Evolutionary conservation across 2,329 filamentous ascomycete genomes (phyloP), one percentile per base, ranked within the genome.

Genomic region (Shiraia sp.): DNA sequence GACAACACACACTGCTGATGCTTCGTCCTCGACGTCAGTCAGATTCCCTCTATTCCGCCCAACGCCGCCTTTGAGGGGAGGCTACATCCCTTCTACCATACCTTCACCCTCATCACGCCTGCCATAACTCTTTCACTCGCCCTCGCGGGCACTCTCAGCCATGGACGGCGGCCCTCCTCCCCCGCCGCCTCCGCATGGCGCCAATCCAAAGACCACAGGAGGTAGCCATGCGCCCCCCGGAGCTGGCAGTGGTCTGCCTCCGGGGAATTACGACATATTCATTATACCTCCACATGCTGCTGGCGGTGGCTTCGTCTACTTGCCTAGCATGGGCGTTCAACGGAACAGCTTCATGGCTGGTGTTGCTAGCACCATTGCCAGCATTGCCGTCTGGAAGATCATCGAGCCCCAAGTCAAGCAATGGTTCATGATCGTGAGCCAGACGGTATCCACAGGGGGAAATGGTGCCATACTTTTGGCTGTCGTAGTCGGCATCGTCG

Each of bases 211-310:
- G 68, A 81, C 81, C 14, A 70, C 66, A 10, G 59, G 53, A 42
- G 65, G 66, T 27, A 55, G 42, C 16, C 52, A 58, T 50, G 61
- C 19, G 19, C 19, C 59, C 16, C 53, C 57, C 36, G 36, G 44
- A 30, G 47, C 50, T 10, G 47, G 47, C 34, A 75, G 76, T 17
- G 86, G 87, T 42, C 76, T 96, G 33, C 92, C 92, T 2, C 79
- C 87, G 1, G 91, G 92, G 40, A 95, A 93, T 66, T 97, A 96
- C 72, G 92, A 97, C 75, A 95, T 97, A 65, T 96, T 96, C 74
- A 87, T 96, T 67, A 91, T 97, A 61, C 92, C 92, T 6, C 89
- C 91, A 32, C 90, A 96, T 69, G 92, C 90, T 9, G 80, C 91
- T 6, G 92, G 92, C 38, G 83, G 85, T 0, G 92, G 92, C 24